phyloP scores from a whole-genome alignment of 352 stramenopile species.

The Phytopythium litorale region DNA sequence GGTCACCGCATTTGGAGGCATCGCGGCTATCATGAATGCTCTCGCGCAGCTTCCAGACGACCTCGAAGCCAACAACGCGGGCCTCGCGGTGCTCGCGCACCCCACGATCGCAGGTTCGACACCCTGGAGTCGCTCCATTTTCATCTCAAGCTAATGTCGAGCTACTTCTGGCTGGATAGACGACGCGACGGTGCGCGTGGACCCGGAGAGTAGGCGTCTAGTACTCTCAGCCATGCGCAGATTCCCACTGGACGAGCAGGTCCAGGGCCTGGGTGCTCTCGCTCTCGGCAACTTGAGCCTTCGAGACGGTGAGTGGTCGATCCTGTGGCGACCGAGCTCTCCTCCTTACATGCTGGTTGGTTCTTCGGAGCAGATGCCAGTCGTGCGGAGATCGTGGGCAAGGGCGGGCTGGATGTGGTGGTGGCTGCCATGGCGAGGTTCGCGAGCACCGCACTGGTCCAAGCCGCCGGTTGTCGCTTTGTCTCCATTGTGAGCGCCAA shows the following conservation, averaged over 20 bases:
- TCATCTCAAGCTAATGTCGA: not conserved
- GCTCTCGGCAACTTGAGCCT: constrained; percentile 56
- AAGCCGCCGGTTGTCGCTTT: constrained; percentile 53
- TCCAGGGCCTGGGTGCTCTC: constrained; percentile 49
- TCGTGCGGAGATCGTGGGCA: constrained; percentile 51
- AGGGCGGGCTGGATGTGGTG: constrained; percentile 42
- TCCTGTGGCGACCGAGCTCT: not conserved
- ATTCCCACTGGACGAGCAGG: constrained; percentile 52
- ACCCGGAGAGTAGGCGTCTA: constrained; percentile 42
- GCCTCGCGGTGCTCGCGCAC: constrained; percentile 50
- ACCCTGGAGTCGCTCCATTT: not conserved
- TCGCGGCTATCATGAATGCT: constrained; percentile 41
- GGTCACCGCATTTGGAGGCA: constrained; percentile 37
- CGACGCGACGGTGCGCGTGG: constrained; percentile 41
- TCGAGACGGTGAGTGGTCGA: constrained; percentile 29
- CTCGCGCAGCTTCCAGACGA: constrained; percentile 50
- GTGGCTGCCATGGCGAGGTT: constrained; percentile 54
- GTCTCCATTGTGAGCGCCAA: constrained; percentile 44
- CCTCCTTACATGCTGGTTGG: not conserved
- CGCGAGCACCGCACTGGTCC: constrained; percentile 30
- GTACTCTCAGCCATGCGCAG: constrained; percentile 56
- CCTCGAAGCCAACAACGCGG: constrained; percentile 39
- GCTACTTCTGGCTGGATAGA: constrained; percentile 12
- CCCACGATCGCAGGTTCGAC: constrained; percentile 36
- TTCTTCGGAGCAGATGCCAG: constrained; percentile 29